Evolutionary conservation across 23 red algal species (phyloP).

Genomic region (Cyanidioschyzon merolae): DNA sequence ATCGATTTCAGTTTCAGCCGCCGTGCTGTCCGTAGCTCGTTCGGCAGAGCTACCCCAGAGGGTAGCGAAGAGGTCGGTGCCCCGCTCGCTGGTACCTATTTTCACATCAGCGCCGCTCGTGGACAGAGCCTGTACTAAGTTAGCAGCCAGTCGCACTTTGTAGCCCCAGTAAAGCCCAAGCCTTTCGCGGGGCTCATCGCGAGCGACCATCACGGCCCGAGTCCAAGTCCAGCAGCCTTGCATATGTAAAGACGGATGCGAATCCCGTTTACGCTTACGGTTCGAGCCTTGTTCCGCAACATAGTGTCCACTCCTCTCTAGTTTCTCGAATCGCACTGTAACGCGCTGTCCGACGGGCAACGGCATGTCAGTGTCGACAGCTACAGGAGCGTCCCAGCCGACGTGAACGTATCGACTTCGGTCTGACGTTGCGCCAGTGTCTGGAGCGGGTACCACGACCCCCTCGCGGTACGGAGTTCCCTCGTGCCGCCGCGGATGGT

Average conservation of each 20-base stretch:
- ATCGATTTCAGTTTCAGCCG: no score
- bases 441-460: conserved; percentile 34
- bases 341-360: not conserved
- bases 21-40: not conserved
- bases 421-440: not conserved
- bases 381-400: conserved; percentile 14
- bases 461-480: conserved; percentile 64
- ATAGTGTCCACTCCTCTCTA: not conserved
- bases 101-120: conserved; percentile 49
- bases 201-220: not conserved
- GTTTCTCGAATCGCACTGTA: conserved; percentile 12
- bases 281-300: not conserved
- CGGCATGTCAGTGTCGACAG: not conserved
- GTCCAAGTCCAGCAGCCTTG: not conserved
- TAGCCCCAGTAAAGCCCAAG: conserved; percentile 85
- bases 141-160: conserved; percentile 35
- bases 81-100: conserved; percentile 76
- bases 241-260: not conserved
- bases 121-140: conserved; percentile 31
- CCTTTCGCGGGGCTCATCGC: conserved; percentile 9
- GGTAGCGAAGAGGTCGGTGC: conserved; percentile 15
- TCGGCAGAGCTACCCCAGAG: not conserved
- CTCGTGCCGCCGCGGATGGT: conserved; percentile 56
- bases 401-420: conserved; percentile 41
- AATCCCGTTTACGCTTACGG: not conserved